Conservation (phyloP, 768 basidiomycete species). For the Suillus lakei region DNA sequence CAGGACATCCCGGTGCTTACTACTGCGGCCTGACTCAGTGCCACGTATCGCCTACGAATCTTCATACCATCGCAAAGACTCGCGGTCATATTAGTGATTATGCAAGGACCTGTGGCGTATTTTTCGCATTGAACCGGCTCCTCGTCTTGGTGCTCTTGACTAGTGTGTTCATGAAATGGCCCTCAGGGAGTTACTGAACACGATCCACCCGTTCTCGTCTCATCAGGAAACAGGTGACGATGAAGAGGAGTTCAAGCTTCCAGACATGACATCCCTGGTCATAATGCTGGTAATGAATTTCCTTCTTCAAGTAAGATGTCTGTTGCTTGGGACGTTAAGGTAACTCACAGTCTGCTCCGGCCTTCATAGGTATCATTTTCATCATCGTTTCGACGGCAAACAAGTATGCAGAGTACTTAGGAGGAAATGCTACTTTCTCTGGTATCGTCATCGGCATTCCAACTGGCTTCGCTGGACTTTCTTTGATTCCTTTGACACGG, state of each 20-base stretch:
- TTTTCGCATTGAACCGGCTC: not conserved
- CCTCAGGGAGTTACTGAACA: not conserved
- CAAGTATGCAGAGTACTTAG: slow-evolving; percentile 63
- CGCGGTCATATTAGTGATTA: not conserved
- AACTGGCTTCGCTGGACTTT: slow-evolving; percentile 60
- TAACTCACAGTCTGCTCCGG: not conserved
- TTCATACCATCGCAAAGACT: not conserved
- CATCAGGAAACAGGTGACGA: not conserved
- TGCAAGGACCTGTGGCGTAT: not conserved
- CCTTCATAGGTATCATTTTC: slow-evolving; percentile 64
- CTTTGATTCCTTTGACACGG: slow-evolving; percentile 58
- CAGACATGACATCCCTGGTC: slow-evolving; percentile 47
- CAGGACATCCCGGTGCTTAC: not conserved
- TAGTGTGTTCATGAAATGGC: not conserved
- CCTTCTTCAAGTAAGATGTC: slow-evolving; percentile 47
- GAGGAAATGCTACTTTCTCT: slow-evolving; percentile 72
- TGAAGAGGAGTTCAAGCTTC: slow-evolving; percentile 50
- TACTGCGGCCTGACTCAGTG: not conserved
- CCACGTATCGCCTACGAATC: not conserved
- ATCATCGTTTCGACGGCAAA: slow-evolving; percentile 71
- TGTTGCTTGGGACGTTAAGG: not conserved
- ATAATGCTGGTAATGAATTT: slow-evolving; percentile 50
- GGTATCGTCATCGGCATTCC: slow-evolving; percentile 72
- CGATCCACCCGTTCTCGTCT: not conserved
- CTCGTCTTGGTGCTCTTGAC: not conserved